Evolutionary conservation across 164 flowering plant genomes (phyloP), one percentile per base, ranked within the genome.

Genomic region (Liquidambar formosana): DNA sequence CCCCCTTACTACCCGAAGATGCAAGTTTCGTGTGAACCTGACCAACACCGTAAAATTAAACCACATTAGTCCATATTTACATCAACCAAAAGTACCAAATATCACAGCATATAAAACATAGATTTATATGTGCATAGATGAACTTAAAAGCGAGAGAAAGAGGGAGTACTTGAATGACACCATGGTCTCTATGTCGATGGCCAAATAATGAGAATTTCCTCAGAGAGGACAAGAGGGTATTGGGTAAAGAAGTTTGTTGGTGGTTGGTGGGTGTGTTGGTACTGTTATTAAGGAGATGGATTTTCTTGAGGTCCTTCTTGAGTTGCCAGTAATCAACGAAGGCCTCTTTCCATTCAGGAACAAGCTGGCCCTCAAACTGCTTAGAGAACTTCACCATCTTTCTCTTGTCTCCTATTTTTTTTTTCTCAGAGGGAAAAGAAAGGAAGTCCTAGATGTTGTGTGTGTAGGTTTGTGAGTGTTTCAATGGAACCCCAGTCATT

Each of bases 331-430:
- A 95, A 83, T 95, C 98, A 45, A 95, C 96, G 73, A 93, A 95
- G 44, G 99, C 98, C 4, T 95, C 97, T 80, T 91, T 95, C 99
- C 99, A 95, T 77, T 95, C 99, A 68, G 97, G 97, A 26, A 95
- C 87, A 57, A 95, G 87, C 75, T 95, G 99, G 11, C 85, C 96
- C 67, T 95, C 93, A 80, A 89, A 95, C 75, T 95, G 97, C 83
- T 92, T 92, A 13, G 96, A 86, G 83, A 95, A 92, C 80, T 95
- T 95, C 89, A 95, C 97, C 97, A 92, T 92, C 19, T 77, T 73
- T 71, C 46, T 53, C 57, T 57, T 26, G 8, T 28, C 12, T 62
- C 12, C 33, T 10, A 18, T 28, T 48, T n/a, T 14, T 47, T 11
- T n/a, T 38, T 57, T 46, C 57, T 59, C 58, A 44, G 23, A 18